phyloP scores from a whole-genome alignment of 2,329 filamentous ascomycete genomes.

The Cladosporium sp. region DNA sequence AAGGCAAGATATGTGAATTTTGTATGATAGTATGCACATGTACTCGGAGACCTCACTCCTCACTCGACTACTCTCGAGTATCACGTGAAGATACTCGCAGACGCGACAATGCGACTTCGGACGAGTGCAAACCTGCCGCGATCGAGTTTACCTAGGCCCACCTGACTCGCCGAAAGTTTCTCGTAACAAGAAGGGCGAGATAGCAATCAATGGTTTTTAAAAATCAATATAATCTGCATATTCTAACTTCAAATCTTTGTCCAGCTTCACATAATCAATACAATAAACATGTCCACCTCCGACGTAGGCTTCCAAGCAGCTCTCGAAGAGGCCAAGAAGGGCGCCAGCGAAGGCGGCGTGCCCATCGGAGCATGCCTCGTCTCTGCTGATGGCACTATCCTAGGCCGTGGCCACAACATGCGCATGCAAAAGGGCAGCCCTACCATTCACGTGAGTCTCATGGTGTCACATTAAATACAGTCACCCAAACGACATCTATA shows the following conservation, averaged over 20 bases:
- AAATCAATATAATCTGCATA: not conserved
- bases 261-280: not conserved
- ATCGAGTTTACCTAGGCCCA: conserved; percentile 10
- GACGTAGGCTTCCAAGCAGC: conserved; percentile 60
- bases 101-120: not conserved
- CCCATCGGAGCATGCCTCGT: conserved; percentile 64
- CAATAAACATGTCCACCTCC: conserved; percentile 33
- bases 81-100: not conserved
- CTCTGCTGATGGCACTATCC: conserved; percentile 67
- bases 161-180: conserved; percentile 14
- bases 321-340: conserved; percentile 58
- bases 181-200: conserved; percentile 1
- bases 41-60: not conserved
- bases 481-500: not conserved
- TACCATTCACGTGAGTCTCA: conserved; percentile 65
- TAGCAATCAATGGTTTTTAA: not conserved
- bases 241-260: not conserved
- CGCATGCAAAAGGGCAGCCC: conserved; percentile 70
- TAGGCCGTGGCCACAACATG: conserved; percentile 75
- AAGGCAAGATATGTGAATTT: not conserved
- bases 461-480: not conserved
- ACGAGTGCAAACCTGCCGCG: not conserved
- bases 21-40: not conserved
- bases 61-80: not conserved
- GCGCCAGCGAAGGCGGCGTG: conserved; percentile 59